These are phyloP conservation scores for Paracorniculantispora psalliotae DNA, from an alignment of 2,329 filamentous ascomycete species.

Conservation along the genomic window DNA sequence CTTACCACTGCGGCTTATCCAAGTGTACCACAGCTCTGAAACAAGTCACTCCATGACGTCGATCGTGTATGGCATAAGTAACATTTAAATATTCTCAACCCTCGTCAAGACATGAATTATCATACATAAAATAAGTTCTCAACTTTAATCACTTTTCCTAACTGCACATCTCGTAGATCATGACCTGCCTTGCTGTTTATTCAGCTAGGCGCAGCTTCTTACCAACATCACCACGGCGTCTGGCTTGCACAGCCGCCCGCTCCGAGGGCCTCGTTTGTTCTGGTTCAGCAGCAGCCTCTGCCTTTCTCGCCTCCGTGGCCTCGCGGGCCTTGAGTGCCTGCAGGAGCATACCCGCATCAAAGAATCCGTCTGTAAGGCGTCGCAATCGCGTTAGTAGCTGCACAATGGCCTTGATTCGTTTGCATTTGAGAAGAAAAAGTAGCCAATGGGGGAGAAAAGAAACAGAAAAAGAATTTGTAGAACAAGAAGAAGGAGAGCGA, in stretches of 20 bases:
- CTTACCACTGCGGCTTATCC: too few species aligned
- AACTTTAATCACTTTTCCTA: background rate
- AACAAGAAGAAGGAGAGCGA: too few species aligned
- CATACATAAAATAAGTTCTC: background rate
- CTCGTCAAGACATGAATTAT: background rate
- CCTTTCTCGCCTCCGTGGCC: slow-evolving; percentile 35
- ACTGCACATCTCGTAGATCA: background rate
- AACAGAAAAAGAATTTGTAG: background rate
- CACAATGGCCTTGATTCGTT: background rate
- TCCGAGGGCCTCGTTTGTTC: slow-evolving; percentile 52
- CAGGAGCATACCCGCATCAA: slow-evolving; percentile 91
- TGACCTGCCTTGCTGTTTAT: background rate
- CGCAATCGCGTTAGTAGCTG: slow-evolving; percentile 24
- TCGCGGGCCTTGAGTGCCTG: slow-evolving; percentile 73
- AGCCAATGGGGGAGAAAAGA: slow-evolving; percentile 18
- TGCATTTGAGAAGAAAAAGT: background rate
- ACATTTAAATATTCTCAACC: background rate
- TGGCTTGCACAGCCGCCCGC: slow-evolving; percentile 52
- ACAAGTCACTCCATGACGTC: too few species aligned
- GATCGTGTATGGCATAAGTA: background rate
- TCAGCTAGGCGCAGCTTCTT: slow-evolving; percentile 56
- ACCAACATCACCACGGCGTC: slow-evolving; percentile 61
- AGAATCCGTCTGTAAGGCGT: slow-evolving; percentile 75
- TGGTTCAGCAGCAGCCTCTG: slow-evolving; percentile 44
- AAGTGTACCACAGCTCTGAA: too few species aligned